phyloP scores from a whole-genome alignment of 345 rosid species.

The Populus ilicifolia region DNA sequence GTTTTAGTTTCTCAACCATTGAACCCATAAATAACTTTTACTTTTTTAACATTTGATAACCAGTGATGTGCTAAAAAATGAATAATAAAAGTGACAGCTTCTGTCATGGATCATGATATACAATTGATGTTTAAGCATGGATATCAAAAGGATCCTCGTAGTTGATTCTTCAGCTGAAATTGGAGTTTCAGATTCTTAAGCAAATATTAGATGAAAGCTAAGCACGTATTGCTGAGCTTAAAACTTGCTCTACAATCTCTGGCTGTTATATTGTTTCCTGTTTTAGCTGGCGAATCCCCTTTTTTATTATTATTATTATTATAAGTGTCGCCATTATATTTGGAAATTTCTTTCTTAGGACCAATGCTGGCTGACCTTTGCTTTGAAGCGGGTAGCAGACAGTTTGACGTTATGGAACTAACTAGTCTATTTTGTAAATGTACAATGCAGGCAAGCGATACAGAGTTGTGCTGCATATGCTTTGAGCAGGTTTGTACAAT shows the following conservation, averaged over 20 bases:
- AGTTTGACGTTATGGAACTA: conserved; percentile 2
- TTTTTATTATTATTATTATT: background rate
- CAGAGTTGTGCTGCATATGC: conserved; percentile 90
- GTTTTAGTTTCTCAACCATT: background rate
- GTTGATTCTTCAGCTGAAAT: background rate
- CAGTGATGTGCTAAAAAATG: background rate
- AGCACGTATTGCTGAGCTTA: background rate
- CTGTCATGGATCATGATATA: background rate
- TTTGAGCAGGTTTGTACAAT: conserved; percentile 94
- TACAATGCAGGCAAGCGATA: conserved; percentile 62
- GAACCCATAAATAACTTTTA: background rate
- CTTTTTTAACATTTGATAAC: background rate
- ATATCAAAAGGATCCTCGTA: background rate
- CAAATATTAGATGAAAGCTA: background rate
- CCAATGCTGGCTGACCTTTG: background rate
- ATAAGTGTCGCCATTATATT: too few species aligned
- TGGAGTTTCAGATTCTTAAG: background rate
- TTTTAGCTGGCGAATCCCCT: background rate
- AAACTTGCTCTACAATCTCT: background rate
- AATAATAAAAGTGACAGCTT: background rate
- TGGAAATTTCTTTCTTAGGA: background rate
- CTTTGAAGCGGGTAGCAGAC: background rate
- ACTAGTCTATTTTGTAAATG: background rate
- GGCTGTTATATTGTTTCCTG: background rate
- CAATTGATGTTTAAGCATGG: background rate